Conservation (phyloP, 441 rosid genomes). For the Jatropha podagrica region DNA sequence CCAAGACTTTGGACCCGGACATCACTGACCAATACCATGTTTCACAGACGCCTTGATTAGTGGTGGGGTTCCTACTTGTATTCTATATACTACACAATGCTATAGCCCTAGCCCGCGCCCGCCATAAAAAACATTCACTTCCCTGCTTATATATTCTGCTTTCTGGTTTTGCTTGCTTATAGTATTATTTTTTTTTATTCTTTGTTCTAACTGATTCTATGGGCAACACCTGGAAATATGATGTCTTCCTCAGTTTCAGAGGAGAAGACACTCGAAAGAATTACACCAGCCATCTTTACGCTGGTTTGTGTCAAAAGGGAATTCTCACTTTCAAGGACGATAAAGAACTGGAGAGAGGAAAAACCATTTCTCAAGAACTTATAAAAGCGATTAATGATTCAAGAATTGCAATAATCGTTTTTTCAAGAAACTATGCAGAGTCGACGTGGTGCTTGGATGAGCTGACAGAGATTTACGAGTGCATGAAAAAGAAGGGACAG, state of each 20-base stretch:
- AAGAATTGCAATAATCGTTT: neutral
- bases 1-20: too few relatives aligned
- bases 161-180: too few relatives aligned
- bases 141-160: too few relatives aligned
- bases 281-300: constrained; percentile 6
- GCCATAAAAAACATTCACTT: too few relatives aligned
- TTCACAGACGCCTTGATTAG: too few relatives aligned
- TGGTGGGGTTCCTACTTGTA: too few relatives aligned
- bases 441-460: constrained; percentile 13
- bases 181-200: too few relatives aligned
- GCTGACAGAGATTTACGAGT: neutral
- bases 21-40: too few relatives aligned
- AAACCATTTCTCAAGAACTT: constrained; percentile 11
- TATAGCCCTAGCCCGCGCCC: too few relatives aligned
- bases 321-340: neutral
- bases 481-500: neutral
- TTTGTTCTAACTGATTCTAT: too few relatives aligned
- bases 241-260: constrained; percentile 8
- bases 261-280: constrained; percentile 9
- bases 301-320: neutral
- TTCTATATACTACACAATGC: too few relatives aligned
- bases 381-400: constrained; percentile 1
- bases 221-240: neutral
- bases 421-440: constrained; percentile 10
- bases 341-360: constrained; percentile 7